Evolutionary conservation across 345 rosid genomes (phyloP).

Genomic region (Zanthoxylum bungeanum): DNA sequence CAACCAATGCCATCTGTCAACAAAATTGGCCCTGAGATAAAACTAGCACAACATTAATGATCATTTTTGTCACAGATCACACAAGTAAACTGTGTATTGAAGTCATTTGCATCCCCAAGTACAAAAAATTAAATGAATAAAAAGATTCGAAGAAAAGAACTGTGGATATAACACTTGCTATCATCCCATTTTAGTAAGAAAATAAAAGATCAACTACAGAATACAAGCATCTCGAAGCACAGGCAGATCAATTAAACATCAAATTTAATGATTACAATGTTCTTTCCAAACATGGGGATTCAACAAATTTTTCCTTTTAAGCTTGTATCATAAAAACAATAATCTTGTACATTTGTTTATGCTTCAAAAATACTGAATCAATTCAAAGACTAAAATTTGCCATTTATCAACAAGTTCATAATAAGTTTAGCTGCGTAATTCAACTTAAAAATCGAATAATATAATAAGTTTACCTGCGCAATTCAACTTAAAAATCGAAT

Average conservation of each 20-base stretch:
- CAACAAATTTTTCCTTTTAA: not conserved
- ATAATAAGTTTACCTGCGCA: not conserved
- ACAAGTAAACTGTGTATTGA: not conserved
- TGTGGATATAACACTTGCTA: not conserved
- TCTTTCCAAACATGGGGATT: not conserved
- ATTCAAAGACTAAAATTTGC: not conserved
- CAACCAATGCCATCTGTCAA: constrained; percentile 75
- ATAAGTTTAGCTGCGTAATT: not conserved
- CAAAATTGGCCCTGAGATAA: not conserved
- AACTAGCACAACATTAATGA: not conserved
- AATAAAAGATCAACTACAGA: not conserved
- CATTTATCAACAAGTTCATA: not conserved
- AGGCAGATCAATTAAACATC: not conserved
- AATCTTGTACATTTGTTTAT: not conserved
- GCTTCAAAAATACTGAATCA: not conserved
- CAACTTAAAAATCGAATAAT: not conserved
- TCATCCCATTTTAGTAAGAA: not conserved
- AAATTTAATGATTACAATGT: too few relatives aligned
- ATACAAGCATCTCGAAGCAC: not conserved
- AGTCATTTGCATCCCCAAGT: not conserved
- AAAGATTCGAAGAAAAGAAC: not conserved
- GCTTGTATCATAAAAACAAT: not conserved
- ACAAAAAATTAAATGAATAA: not conserved
- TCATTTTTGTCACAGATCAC: not conserved
- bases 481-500: not conserved